A percentile compares a stretch with the other conserved stretches of the same genome.
These are phyloP conservation scores for Vinca minor DNA, from an alignment of 257 asterid species.

Conservation along the genomic window DNA sequence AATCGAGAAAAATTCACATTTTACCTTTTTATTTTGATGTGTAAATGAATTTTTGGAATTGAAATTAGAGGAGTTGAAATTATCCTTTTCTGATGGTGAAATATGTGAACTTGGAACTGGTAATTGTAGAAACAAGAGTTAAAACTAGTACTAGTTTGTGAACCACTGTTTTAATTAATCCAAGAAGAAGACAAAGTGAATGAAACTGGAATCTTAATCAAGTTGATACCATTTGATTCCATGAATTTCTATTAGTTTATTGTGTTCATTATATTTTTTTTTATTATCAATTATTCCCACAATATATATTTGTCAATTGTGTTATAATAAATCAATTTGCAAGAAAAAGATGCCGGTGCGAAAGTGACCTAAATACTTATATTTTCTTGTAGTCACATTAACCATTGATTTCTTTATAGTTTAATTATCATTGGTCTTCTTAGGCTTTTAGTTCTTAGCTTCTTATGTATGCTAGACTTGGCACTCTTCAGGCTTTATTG, in stretches of 20 bases:
- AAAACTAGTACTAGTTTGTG: background rate
- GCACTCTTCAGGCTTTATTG: background rate
- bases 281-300: slow-evolving; percentile 18
- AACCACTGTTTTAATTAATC: slow-evolving; percentile 2
- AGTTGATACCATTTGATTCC: slow-evolving; percentile 11
- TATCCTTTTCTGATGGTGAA: background rate
- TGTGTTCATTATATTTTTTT: slow-evolving; percentile 13
- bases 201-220: slow-evolving; percentile 23
- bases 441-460: slow-evolving; percentile 4
- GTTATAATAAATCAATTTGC: slow-evolving; percentile 6
- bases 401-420: background rate
- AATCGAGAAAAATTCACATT: too few species aligned
- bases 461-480: slow-evolving; percentile 3
- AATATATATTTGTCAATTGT: slow-evolving; percentile 10
- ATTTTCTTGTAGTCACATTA: background rate
- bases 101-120: background rate
- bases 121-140: background rate
- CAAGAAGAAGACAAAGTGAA: slow-evolving; percentile 17
- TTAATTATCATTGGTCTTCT: background rate
- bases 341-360: slow-evolving; percentile 18
- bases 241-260: slow-evolving; percentile 12
- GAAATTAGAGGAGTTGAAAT: background rate
- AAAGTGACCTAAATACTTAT: slow-evolving; percentile 25
- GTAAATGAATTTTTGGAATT: background rate
- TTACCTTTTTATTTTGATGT: background rate